These are phyloP conservation scores for Penicillium pancosmium DNA, from an alignment of 495 filamentous ascomycete species.

Conservation along the genomic window DNA sequence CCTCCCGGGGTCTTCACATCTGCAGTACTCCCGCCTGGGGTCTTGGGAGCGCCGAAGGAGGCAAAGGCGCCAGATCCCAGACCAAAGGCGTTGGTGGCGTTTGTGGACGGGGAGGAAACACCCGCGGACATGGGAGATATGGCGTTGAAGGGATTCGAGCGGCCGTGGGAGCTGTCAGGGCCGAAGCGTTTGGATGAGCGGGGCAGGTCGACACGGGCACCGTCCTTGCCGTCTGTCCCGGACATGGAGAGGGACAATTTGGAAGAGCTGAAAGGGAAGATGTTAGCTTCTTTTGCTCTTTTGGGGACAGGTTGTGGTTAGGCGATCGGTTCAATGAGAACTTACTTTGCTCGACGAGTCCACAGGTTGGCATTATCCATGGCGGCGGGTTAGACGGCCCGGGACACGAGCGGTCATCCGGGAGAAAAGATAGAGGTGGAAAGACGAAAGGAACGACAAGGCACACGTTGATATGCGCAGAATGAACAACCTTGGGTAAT, in stretches of 20 bases:
- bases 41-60: conserved; percentile 93
- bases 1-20: conserved; percentile 71
- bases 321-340: conserved; percentile 11
- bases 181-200: conserved; percentile 76
- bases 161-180: conserved; percentile 76
- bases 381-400: conserved; percentile 42
- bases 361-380: conserved; percentile 79
- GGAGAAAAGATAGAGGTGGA: conserved; percentile 24
- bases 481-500: background rate
- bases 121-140: conserved; percentile 69
- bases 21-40: conserved; percentile 71
- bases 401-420: conserved; percentile 48
- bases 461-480: conserved; percentile 8
- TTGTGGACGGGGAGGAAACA: conserved; percentile 82
- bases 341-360: conserved; percentile 91
- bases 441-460: conserved; percentile 24
- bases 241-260: conserved; percentile 89
- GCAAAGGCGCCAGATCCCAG: conserved; percentile 95
- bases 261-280: conserved; percentile 58
- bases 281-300: background rate
- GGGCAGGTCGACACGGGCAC: conserved; percentile 63
- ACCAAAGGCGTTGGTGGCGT: conserved; percentile 90
- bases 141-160: conserved; percentile 84
- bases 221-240: conserved; percentile 60
- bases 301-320: background rate